These are phyloP conservation scores for Orbilia javanica DNA, from an alignment of 2,329 filamentous ascomycete species.

Conservation along the genomic window DNA sequence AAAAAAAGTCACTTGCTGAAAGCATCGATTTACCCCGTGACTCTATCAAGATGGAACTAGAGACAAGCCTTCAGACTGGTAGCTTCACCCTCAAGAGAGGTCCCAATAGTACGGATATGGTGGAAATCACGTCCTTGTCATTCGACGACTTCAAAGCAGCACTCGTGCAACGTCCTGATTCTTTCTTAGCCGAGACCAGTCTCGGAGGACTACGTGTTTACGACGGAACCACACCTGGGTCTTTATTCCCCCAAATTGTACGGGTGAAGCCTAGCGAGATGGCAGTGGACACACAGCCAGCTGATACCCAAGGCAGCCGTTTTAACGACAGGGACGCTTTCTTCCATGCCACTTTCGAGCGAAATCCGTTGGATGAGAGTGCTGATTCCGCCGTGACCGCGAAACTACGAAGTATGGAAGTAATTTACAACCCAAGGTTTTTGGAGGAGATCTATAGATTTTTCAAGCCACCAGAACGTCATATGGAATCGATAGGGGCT, in stretches of 20 bases:
- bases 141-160: conserved; percentile 96
- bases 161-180: conserved; percentile 89
- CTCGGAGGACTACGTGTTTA: conserved; percentile 94
- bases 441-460: conserved; percentile 92
- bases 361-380: conserved; percentile 91
- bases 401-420: conserved; percentile 93
- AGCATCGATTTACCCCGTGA: conserved; percentile 91
- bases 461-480: conserved; percentile 93
- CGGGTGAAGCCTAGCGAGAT: conserved; percentile 79
- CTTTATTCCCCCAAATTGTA: conserved; percentile 93
- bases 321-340: conserved; percentile 69
- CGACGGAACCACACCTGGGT: conserved; percentile 92
- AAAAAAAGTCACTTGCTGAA: conserved; percentile 89
- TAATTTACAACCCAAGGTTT: conserved; percentile 97
- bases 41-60: conserved; percentile 90
- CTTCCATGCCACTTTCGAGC: conserved; percentile 91
- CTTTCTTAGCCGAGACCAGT: conserved; percentile 86
- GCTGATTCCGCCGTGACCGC: conserved; percentile 91
- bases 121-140: conserved; percentile 87
- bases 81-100: conserved; percentile 94
- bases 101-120: conserved; percentile 77
- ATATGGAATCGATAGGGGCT: conserved; percentile 98
- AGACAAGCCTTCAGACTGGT: conserved; percentile 91
- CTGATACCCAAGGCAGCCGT: conserved; percentile 20
- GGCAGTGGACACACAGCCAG: conserved; percentile 71